Evolutionary conservation across 257 asterid genomes (phyloP).

Genomic region (Scutellaria minor): DNA sequence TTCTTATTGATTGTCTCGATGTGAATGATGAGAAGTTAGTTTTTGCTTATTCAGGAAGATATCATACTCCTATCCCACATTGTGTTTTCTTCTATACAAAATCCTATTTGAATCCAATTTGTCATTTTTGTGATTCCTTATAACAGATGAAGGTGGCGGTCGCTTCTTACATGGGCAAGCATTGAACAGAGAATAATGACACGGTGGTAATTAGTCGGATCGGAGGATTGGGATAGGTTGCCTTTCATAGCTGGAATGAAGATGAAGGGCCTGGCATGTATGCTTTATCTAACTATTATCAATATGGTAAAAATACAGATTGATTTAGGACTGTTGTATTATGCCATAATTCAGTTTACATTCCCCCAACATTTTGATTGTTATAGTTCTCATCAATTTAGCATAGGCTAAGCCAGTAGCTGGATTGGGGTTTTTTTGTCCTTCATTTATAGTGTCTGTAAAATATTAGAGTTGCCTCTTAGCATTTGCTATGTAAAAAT

Average conservation of each 20-base stretch:
- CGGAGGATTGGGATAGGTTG: slow-evolving; percentile 25
- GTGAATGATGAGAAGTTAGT: no score
- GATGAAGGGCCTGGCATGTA: slow-evolving; percentile 13
- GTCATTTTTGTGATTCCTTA: slow-evolving; percentile 16
- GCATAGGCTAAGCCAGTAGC: slow-evolving; percentile 49
- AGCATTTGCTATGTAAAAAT: slow-evolving; percentile 43
- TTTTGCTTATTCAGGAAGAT: neutral
- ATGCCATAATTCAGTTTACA: slow-evolving; percentile 35
- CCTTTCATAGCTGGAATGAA: slow-evolving; percentile 12
- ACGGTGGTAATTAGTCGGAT: slow-evolving; percentile 3
- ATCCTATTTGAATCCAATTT: neutral
- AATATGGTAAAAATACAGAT: slow-evolving; percentile 34
- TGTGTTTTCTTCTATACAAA: neutral
- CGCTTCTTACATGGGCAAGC: slow-evolving; percentile 75
- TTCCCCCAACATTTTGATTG: slow-evolving; percentile 39
- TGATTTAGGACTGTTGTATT: slow-evolving; percentile 53
- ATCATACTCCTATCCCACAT: neutral
- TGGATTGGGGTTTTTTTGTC: slow-evolving; percentile 37
- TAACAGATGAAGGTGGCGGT: slow-evolving; percentile 72
- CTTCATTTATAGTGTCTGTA: slow-evolving; percentile 38
- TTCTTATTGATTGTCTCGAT: no score
- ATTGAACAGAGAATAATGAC: slow-evolving; percentile 52
- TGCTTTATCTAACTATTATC: slow-evolving; percentile 15
- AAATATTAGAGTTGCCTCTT: slow-evolving; percentile 38
- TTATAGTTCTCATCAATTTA: slow-evolving; percentile 40